phyloP scores from a whole-genome alignment of 2,329 filamentous ascomycete genomes.

The Alternaria longipes region DNA sequence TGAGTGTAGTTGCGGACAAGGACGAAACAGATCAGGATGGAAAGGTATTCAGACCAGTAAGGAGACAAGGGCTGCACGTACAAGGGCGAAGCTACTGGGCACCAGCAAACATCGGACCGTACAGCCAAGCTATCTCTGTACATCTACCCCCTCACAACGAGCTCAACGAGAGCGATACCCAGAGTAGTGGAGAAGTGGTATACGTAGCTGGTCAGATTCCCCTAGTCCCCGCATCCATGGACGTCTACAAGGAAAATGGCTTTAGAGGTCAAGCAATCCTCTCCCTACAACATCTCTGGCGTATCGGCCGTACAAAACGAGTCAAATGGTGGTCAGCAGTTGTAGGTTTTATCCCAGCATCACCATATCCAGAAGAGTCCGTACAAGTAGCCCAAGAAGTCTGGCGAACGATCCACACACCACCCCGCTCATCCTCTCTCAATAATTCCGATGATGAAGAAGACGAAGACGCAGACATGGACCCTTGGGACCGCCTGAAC shows the following conservation, averaged over 20 bases:
- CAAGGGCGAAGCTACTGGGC: slow-evolving; percentile 97
- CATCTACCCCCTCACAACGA: slow-evolving; percentile 45
- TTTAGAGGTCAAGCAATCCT: slow-evolving; percentile 71
- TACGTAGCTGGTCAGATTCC: slow-evolving; percentile 92
- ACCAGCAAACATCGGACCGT: slow-evolving; percentile 95
- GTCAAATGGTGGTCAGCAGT: slow-evolving; percentile 79
- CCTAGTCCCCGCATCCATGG: slow-evolving; percentile 82
- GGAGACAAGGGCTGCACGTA: slow-evolving; percentile 75
- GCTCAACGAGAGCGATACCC: slow-evolving; percentile 20
- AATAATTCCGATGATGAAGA: slow-evolving; percentile 56
- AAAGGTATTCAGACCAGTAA: neutral
- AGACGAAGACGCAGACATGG: slow-evolving; percentile 58
- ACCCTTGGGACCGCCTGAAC: slow-evolving; percentile 73
- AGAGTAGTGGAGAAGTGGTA: slow-evolving; percentile 54
- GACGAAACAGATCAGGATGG: slow-evolving; percentile 32
- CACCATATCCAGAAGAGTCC: slow-evolving; percentile 14
- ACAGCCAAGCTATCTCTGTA: slow-evolving; percentile 83
- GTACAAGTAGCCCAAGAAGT: slow-evolving; percentile 52
- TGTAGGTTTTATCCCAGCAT: slow-evolving; percentile 61
- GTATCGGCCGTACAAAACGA: slow-evolving; percentile 76
- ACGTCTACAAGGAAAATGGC: slow-evolving; percentile 53
- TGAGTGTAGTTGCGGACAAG: slow-evolving; percentile 60
- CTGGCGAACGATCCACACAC: slow-evolving; percentile 54
- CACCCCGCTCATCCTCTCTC: neutral
- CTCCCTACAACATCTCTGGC: slow-evolving; percentile 87